These are phyloP conservation scores for Mallotus repandus DNA, from an alignment of 441 rosid genomes.

Conservation along the genomic window DNA sequence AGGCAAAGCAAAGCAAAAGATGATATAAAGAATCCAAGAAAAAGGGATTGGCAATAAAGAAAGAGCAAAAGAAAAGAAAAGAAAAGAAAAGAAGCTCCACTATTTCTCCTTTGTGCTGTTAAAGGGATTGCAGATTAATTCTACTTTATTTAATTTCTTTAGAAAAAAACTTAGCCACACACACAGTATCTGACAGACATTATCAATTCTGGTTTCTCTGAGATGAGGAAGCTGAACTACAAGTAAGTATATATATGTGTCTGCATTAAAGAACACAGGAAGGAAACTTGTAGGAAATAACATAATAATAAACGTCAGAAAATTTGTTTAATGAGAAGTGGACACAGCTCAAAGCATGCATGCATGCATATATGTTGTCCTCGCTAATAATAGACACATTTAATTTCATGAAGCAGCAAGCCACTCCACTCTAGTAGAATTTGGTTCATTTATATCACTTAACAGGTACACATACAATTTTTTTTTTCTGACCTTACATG, in stretches of 20 bases:
- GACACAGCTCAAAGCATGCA: no score
- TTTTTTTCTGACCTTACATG: no score
- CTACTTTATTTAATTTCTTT: neutral
- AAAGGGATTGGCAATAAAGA: constrained; percentile 16
- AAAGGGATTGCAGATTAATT: neutral
- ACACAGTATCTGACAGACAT: no score
- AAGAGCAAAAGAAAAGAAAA: neutral
- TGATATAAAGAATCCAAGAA: constrained; percentile 23
- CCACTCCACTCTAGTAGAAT: no score
- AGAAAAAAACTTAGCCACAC: neutral
- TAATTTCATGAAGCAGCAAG: no score
- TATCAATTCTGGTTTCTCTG: constrained; percentile 2
- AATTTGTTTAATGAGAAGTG: no score
- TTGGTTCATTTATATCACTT: no score
- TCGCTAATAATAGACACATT: no score
- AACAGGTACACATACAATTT: no score
- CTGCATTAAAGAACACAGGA: neutral
- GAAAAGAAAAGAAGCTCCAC: neutral
- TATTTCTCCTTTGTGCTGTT: constrained; percentile 10
- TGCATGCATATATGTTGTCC: no score
- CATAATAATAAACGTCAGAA: neutral
- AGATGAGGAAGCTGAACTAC: no score
- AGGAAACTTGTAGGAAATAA: constrained; percentile 2
- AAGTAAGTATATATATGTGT: neutral
- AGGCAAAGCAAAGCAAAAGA: constrained; percentile 5